Evolutionary conservation across 2,329 filamentous ascomycete species (phyloP).

Genomic region (Cytospora piceicola): DNA sequence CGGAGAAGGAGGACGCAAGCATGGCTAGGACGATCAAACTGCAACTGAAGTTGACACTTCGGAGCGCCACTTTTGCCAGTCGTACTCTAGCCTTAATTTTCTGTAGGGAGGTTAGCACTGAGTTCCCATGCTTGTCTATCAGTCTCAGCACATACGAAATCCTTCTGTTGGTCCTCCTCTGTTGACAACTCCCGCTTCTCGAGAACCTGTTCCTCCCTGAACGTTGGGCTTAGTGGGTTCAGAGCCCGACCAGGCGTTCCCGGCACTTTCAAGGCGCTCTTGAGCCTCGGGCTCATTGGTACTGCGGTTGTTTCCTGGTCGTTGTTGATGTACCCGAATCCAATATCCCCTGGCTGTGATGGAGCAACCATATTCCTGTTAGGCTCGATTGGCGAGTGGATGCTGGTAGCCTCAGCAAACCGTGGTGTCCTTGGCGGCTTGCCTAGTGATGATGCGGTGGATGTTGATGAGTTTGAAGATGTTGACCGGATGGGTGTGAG

Average conservation of each 20-base stretch:
- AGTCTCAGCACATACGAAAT: conserved; percentile 68
- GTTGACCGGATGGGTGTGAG: conserved; percentile 54
- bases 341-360: conserved; percentile 80
- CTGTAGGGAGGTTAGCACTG: conserved; percentile 52
- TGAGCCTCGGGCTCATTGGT: conserved; percentile 74
- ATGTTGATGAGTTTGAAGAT: conserved; percentile 55
- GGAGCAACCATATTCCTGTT: conserved; percentile 61
- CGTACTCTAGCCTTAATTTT: conserved; percentile 91
- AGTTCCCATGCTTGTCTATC: not conserved
- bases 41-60: conserved; percentile 95
- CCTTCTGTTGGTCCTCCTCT: conserved; percentile 84
- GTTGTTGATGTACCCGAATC: conserved; percentile 85
- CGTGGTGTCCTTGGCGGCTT: conserved; percentile 75
- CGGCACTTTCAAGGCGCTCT: conserved; percentile 87
- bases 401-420: conserved; percentile 79
- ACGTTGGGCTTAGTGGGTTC: conserved; percentile 88
- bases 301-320: conserved; percentile 61
- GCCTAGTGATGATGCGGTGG: conserved; percentile 56
- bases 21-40: conserved; percentile 92
- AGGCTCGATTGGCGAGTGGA: conserved; percentile 74
- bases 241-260: conserved; percentile 76
- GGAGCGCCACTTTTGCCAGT: conserved; percentile 92
- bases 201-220: conserved; percentile 81
- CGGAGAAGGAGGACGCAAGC: conserved; percentile 82
- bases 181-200: conserved; percentile 83